Conservation (phyloP, 768 basidiomycete genomes). For the Boletus rubroflammeus region DNA sequence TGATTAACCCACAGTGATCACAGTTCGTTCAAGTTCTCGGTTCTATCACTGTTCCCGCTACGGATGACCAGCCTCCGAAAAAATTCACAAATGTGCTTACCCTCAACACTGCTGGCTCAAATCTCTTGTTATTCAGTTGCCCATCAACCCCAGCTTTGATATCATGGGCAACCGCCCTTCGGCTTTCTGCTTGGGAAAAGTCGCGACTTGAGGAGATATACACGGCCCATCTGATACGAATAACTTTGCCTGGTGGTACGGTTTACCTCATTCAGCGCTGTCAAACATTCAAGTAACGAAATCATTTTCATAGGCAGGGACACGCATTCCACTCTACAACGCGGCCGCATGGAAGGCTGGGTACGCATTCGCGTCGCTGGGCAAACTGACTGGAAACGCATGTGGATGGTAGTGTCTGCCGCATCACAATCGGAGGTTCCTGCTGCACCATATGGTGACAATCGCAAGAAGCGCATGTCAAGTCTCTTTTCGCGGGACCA, state of each 20-base stretch:
- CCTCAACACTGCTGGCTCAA: conserved; percentile 91
- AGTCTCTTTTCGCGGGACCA: conserved; percentile 59
- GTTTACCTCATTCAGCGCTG: conserved; percentile 15
- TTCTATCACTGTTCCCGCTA: conserved; percentile 62
- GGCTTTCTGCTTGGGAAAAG: conserved; percentile 93
- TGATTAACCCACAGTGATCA: conserved; percentile 7
- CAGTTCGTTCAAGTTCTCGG: conserved; percentile 81
- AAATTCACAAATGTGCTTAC: conserved; percentile 79
- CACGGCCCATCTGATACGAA: conserved; percentile 88
- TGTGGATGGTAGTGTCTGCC: conserved; percentile 76
- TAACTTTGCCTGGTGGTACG: conserved; percentile 55
- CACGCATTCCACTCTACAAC: conserved; percentile 58
- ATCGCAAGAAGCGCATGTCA: conserved; percentile 52
- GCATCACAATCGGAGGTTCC: conserved; percentile 33
- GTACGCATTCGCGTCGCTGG: conserved; percentile 88
- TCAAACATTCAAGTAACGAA: conserved; percentile 22
- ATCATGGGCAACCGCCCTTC: conserved; percentile 89
- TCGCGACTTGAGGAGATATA: conserved; percentile 95
- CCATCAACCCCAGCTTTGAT: conserved; percentile 64
- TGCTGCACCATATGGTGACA: conserved; percentile 26
- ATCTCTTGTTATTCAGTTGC: conserved; percentile 86
- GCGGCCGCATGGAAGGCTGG: conserved; percentile 87
- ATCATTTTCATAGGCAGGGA: conserved; percentile 36
- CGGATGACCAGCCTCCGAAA: conserved; percentile 45
- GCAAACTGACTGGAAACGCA: conserved; percentile 93